Evolutionary conservation across 352 stramenopile species (phyloP), one percentile per base, ranked within the genome.

Genomic region (Globisporangium iwayamae): DNA sequence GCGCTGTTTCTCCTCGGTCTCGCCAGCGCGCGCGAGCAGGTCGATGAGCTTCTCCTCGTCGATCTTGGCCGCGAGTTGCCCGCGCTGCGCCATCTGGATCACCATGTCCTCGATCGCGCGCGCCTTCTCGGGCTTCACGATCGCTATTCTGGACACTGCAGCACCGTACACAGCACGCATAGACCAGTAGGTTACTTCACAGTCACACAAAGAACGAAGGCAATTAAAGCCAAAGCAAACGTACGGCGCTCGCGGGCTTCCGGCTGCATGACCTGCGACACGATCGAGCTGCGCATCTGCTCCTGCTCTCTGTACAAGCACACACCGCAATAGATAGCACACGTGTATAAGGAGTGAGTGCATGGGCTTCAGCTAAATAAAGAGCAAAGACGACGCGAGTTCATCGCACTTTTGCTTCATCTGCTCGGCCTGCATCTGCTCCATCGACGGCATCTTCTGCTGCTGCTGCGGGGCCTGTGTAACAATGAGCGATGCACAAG

Each of bases 91-190:
- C 87, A 95, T 93, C 71, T 94, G 78, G 39, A 93, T 83, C 41
- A 95, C 75, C 82, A 91, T 90, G 55, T 93, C 87, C 71, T 93
- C 87, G 50, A 95, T 89, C 25, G 81, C 83, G 14, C 83, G 82
- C 22, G 87, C 83, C 71, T 95, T 95, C 65, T 95, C 85, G 2
- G 87, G 85, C 79, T 95, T 95, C 11, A 95, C 87, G 58, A 95
- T 95, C 46, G 83, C 79, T 85, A 95, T 90, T 85, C 85, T 84
- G 53, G 82, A 85, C 57, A 95, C 87, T 95, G 46, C 16, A 36
- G 32, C 32, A 36, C 32, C 3, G 32, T 36, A 7, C 32, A 25
- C 22, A 25, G 22, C 22, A 25, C 22, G 22, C 22, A 25, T 25
- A 36, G 32, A 36, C 32, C 32, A 36, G 32, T 36, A 7, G 32